Conservation (phyloP, 768 basidiomycete species). For the Agaricus subrufescens region DNA sequence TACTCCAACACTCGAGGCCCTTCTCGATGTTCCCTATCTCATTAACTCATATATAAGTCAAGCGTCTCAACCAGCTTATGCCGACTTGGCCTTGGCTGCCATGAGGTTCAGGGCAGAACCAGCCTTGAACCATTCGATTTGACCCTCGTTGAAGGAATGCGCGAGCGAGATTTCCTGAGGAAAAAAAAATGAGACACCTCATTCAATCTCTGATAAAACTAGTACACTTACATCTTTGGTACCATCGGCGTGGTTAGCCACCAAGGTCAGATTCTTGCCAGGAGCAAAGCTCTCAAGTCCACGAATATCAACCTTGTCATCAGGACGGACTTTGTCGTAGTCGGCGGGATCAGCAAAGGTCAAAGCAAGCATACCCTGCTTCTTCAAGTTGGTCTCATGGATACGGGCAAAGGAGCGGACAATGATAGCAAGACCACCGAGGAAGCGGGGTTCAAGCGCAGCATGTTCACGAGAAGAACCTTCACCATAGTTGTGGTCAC, state of each 20-base stretch:
- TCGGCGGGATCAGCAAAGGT: conserved; percentile 90
- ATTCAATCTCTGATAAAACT: not conserved
- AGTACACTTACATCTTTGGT: conserved; percentile 48
- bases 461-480: conserved; percentile 98
- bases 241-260: conserved; percentile 81
- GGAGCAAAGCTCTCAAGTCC: conserved; percentile 88
- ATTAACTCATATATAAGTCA: not conserved
- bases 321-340: conserved; percentile 88
- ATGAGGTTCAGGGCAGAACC: conserved; percentile 91
- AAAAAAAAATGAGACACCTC: conserved; percentile 13
- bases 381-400: conserved; percentile 98
- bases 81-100: conserved; percentile 56
- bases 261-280: conserved; percentile 85
- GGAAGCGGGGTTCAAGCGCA: conserved; percentile 91
- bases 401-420: conserved; percentile 96
- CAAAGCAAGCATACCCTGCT: conserved; percentile 97
- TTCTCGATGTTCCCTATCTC: not conserved
- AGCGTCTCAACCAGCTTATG: not conserved
- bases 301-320: conserved; percentile 85
- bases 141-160: conserved; percentile 95
- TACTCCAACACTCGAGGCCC: not conserved
- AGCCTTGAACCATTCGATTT: conserved; percentile 98
- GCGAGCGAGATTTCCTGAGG: conserved; percentile 74
- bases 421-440: conserved; percentile 94
- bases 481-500: conserved; percentile 95